Conservation (phyloP, 2,329 filamentous ascomycete genomes). For the Alternaria sp. region DNA sequence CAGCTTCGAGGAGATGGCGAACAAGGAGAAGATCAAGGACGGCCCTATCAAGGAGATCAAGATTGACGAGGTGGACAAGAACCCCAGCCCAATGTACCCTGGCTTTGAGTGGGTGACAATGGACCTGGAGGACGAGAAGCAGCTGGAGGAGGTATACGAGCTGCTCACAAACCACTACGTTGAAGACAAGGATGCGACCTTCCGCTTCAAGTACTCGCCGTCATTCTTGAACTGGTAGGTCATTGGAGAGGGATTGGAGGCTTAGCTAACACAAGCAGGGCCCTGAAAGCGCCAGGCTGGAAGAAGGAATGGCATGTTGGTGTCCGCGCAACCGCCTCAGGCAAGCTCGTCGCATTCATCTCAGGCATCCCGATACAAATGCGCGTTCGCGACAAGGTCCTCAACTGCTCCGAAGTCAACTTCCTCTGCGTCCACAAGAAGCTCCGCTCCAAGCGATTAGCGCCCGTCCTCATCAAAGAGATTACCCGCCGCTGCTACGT, state of each 20-base stretch:
- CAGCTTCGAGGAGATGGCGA: constrained; percentile 67
- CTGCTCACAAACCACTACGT: constrained; percentile 94
- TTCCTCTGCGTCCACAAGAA: constrained; percentile 99
- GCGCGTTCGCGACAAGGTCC: constrained; percentile 74
- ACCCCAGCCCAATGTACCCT: constrained; percentile 72
- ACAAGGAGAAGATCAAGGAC: constrained; percentile 62
- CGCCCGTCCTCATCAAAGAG: constrained; percentile 96
- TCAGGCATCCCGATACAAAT: constrained; percentile 88
- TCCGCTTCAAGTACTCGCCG: constrained; percentile 93
- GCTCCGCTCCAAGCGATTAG: constrained; percentile 87
- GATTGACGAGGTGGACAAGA: constrained; percentile 77
- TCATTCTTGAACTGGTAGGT: constrained; percentile 86
- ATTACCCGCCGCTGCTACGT: constrained; percentile 92
- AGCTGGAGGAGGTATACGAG: constrained; percentile 88
- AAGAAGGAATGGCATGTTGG: constrained; percentile 93
- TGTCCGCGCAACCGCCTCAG: constrained; percentile 81
- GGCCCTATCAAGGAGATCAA: constrained; percentile 84
- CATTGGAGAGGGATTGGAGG: background rate
- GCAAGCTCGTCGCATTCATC: constrained; percentile 93
- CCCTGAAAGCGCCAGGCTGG: constrained; percentile 94
- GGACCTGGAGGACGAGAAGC: constrained; percentile 77
- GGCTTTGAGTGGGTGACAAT: constrained; percentile 96
- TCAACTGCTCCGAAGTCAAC: constrained; percentile 92
- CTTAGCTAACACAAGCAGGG: constrained; percentile 61
- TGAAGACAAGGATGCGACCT: constrained; percentile 95